A percentile compares a stretch with the other conserved stretches of the same genome.
Conservation (phyloP, 306 rosid genomes). For the Myrica gale region DNA sequence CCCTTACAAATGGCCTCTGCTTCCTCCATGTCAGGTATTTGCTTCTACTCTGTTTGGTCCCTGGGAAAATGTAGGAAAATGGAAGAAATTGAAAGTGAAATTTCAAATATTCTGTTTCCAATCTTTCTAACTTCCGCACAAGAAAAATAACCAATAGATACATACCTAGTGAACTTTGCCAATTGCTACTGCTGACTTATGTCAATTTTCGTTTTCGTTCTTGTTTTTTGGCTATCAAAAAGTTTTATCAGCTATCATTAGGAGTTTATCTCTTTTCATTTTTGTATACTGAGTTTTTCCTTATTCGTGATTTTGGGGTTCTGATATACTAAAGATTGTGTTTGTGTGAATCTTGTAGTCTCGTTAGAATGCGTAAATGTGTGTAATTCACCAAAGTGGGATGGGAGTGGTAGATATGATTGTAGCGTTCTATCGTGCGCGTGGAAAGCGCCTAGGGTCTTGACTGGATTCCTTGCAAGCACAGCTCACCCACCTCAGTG, state of each 20-base stretch:
- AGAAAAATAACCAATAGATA: background rate
- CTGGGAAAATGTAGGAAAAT: slow-evolving; percentile 30
- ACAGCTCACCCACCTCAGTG: slow-evolving; percentile 67
- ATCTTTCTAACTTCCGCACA: background rate
- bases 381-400: slow-evolving; percentile 72
- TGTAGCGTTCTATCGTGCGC: slow-evolving; percentile 80
- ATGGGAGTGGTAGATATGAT: slow-evolving; percentile 77
- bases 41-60: slow-evolving; percentile 24
- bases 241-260: slow-evolving; percentile 12
- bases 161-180: slow-evolving; percentile 13
- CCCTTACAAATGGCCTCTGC: slow-evolving; percentile 66
- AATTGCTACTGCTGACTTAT: slow-evolving; percentile 11
- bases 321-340: slow-evolving; percentile 27
- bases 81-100: slow-evolving; percentile 6
- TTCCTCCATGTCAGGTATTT: slow-evolving; percentile 83
- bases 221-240: background rate
- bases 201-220: slow-evolving; percentile 11
- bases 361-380: slow-evolving; percentile 86
- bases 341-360: slow-evolving; percentile 49
- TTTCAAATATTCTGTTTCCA: slow-evolving; percentile 14
- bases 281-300: background rate
- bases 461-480: slow-evolving; percentile 91
- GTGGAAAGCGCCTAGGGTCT: slow-evolving; percentile 90
- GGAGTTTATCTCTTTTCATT: slow-evolving; percentile 9
- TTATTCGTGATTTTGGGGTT: slow-evolving; percentile 14